A percentile compares a stretch with the other conserved stretches of the same genome.
These are phyloP conservation scores for Aspergillus hortae DNA, from an alignment of 2,329 filamentous ascomycete genomes.

Conservation along the genomic window DNA sequence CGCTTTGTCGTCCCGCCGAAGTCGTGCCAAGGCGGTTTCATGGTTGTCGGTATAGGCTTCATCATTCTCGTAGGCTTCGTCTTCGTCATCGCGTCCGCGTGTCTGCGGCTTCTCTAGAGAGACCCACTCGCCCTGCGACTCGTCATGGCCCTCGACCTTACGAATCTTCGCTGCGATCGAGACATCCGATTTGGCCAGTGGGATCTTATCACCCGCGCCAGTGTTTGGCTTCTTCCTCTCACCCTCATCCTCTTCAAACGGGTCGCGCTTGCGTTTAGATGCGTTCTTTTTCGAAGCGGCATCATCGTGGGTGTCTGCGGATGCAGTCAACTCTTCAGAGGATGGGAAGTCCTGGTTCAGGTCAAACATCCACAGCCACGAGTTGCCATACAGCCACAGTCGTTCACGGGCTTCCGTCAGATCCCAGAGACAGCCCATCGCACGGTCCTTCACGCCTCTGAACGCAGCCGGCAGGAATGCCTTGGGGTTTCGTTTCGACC, in stretches of 20 bases:
- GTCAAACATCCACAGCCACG: slow-evolving; percentile 91
- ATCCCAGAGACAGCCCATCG: slow-evolving; percentile 84
- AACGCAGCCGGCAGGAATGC: slow-evolving; percentile 71
- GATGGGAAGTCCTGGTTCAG: slow-evolving; percentile 64
- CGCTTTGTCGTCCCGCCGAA: slow-evolving; percentile 22
- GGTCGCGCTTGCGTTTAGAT: slow-evolving; percentile 44
- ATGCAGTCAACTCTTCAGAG: slow-evolving; percentile 26
- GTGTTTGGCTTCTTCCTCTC: slow-evolving; percentile 46
- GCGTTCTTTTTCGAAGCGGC: slow-evolving; percentile 16
- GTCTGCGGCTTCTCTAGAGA: slow-evolving; percentile 23
- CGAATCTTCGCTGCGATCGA: slow-evolving; percentile 47
- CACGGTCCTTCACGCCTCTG: slow-evolving; percentile 69
- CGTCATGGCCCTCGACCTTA: slow-evolving; percentile 43
- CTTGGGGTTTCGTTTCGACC: slow-evolving; percentile 81
- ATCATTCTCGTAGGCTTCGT: slow-evolving; percentile 32
- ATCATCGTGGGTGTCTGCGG: slow-evolving; percentile 21
- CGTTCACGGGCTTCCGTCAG: slow-evolving; percentile 55
- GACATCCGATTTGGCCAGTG: slow-evolving; percentile 41
- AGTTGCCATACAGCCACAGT: slow-evolving; percentile 81
- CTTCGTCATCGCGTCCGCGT: slow-evolving; percentile 22
- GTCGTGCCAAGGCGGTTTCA: slow-evolving; percentile 29
- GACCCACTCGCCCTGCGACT: slow-evolving; percentile 32
- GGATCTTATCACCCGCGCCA: slow-evolving; percentile 55
- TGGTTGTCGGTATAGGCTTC: slow-evolving; percentile 27
- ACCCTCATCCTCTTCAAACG: slow-evolving; percentile 35